Percentiles rank a stretch among this genome's conserved stretches.
These are phyloP conservation scores for Mortierella sp. DNA, from an alignment of 371 early-diverging fungal species.

Conservation along the genomic window DNA sequence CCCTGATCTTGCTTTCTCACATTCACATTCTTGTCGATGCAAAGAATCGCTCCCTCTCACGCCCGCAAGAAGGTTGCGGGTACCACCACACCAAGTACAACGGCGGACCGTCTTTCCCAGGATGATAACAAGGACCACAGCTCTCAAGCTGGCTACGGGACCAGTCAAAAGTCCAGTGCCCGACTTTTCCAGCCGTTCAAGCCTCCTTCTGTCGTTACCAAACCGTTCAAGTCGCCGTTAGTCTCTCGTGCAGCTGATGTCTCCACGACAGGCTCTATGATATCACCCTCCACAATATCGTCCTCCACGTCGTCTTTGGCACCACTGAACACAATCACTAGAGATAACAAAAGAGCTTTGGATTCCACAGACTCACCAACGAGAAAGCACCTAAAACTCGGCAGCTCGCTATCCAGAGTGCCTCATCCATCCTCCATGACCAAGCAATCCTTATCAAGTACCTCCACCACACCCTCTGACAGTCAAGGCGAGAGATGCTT, in stretches of 20 bases:
- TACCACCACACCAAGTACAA: background rate
- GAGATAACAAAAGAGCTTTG: background rate
- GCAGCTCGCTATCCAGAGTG: no score
- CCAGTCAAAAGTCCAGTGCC: background rate
- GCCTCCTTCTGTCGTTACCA: conserved; percentile 2
- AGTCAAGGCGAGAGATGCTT: conserved; percentile 21
- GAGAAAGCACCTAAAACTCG: no score
- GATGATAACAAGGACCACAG: background rate
- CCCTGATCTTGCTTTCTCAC: background rate
- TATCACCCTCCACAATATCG: no score
- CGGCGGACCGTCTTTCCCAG: background rate
- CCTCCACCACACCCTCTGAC: background rate
- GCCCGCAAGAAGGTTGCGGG: conserved; percentile 5
- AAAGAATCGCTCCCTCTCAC: conserved; percentile 25
- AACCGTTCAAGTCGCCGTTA: conserved; percentile 12
- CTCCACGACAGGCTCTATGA: no score
- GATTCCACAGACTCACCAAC: background rate
- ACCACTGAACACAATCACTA: no score
- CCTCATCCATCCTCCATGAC: background rate
- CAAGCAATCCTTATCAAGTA: no score
- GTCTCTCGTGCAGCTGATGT: no score
- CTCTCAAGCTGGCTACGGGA: background rate
- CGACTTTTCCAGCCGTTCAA: background rate
- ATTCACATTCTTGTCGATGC: conserved; percentile 10
- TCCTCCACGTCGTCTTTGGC: background rate